Evolutionary conservation across 2,329 filamentous ascomycete species (phyloP), one percentile per base, ranked within the genome.

Genomic region (Malbranchea cinnamomea): DNA sequence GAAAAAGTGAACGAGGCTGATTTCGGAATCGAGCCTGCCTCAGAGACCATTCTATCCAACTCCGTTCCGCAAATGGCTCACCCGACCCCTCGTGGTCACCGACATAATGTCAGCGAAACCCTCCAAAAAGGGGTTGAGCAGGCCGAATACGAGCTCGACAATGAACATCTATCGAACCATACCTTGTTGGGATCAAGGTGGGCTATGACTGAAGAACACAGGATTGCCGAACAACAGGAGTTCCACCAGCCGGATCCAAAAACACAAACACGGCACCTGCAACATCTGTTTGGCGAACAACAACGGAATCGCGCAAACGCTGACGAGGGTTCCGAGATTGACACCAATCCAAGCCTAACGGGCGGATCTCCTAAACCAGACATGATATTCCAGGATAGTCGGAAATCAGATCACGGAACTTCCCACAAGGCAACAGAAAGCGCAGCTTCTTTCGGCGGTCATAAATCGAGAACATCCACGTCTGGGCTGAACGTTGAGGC

Each of bases 401-500:
- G 39, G 6, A 37, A 50, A 32, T 39, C 46, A 5, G 44, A 46
- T 18, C 45, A 50, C 22, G 41, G 39, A 8, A 39, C 47, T 5
- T 56, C 49, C 48, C 52, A 56, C 28, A 47, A 51, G 31, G 27
- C 48, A 11, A 47, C 52, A 29, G 40, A 44, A 12, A 54, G 50
- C 33, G 35, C 37, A 29, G 41, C 39, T 23, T 53, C 51, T 4
- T 39, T 37, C 10, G 56, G 62, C 7, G 69, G 67, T 39, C 78
- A 84, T 45, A 66, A 63, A 11, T 77, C 74, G 47, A 81, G 78
- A 43, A 63, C 74, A 3, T 85, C 65, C 0, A 54, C 75, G 24
- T 82, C 83, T 1, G 85, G 76, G 41, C 68, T 95, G 42, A 95
- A 95, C 44, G 84, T 91, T 17, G 72, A 78, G 38, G 87, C 87